A percentile compares a stretch with the other conserved stretches of the same genome.
These are phyloP conservation scores for Ganoderma leucocontextum DNA, from an alignment of 1,284 basidiomycete genomes.

Conservation along the genomic window DNA sequence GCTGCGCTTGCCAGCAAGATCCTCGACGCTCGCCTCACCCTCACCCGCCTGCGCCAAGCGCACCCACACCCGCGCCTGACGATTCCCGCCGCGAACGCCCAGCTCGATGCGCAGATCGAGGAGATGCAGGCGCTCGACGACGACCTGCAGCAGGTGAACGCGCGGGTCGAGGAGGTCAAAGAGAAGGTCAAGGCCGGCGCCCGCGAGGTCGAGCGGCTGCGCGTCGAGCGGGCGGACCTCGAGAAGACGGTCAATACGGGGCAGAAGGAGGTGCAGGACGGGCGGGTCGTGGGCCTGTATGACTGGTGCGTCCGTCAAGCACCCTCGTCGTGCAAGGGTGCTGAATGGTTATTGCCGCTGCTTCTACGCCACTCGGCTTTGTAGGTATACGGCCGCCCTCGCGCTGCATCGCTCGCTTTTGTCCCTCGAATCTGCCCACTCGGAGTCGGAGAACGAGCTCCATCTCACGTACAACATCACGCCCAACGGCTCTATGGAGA, in stretches of 20 bases:
- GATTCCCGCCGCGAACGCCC: conserved; percentile 71
- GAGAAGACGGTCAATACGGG: conserved; percentile 73
- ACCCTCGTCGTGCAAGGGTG: background rate
- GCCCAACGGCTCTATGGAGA: conserved; percentile 27
- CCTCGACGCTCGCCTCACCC: conserved; percentile 78
- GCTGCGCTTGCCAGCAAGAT: conserved; percentile 74
- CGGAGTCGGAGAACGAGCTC: conserved; percentile 77
- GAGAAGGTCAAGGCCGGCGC: conserved; percentile 63
- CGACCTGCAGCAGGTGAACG: conserved; percentile 53
- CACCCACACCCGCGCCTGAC: conserved; percentile 84
- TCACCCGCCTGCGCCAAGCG: conserved; percentile 79
- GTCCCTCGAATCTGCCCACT: conserved; percentile 65
- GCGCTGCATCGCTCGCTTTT: conserved; percentile 69
- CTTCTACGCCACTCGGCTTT: background rate
- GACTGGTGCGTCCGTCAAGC: conserved; percentile 60
- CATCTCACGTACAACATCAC: conserved; percentile 68
- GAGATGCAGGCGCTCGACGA: conserved; percentile 80
- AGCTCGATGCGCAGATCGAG: conserved; percentile 72
- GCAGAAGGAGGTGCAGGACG: conserved; percentile 72
- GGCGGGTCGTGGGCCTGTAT: conserved; percentile 66
- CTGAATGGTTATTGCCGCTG: background rate
- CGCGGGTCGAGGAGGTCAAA: conserved; percentile 60
- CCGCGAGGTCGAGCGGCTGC: conserved; percentile 69
- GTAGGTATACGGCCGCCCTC: conserved; percentile 76
- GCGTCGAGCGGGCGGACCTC: conserved; percentile 69